A percentile compares a stretch with the other conserved stretches of the same genome.
Conservation (phyloP, 106 monocot species). For the Dendrobium huoshanense region DNA sequence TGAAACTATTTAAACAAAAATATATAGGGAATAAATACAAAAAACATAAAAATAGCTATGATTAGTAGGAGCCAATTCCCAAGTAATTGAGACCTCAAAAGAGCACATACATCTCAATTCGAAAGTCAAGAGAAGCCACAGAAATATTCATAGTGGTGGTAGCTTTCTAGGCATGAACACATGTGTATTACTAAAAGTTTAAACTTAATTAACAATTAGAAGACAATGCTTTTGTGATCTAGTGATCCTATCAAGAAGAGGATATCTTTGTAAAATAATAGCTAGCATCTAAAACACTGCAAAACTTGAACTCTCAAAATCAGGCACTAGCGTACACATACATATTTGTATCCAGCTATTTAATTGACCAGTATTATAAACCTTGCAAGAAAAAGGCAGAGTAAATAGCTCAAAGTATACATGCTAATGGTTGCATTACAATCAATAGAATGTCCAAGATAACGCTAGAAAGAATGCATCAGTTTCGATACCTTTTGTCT, state of each 20-base stretch:
- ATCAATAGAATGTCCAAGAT: not conserved
- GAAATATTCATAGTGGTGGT: no score
- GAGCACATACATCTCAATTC: no score
- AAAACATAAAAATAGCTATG: no score
- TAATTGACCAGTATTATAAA: not conserved
- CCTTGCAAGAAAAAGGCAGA: not conserved
- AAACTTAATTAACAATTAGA: not conserved
- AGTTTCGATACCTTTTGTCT: constrained; percentile 72
- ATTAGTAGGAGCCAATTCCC: no score
- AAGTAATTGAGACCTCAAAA: no score
- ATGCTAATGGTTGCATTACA: not conserved
- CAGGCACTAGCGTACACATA: not conserved
- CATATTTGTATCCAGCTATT: not conserved
- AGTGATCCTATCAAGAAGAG: not conserved
- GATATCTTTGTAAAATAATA: not conserved
- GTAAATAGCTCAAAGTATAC: not conserved
- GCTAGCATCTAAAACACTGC: not conserved
- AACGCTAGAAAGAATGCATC: not conserved
- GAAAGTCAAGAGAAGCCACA: no score
- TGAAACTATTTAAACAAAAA: no score
- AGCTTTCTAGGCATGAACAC: not conserved
- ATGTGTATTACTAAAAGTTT: not conserved
- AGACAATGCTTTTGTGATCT: not conserved
- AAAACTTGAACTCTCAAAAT: not conserved
- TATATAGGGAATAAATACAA: no score